Evolutionary conservation across 345 rosid species (phyloP), one percentile per base, ranked within the genome.

Genomic region (Limnanthes douglasii): DNA sequence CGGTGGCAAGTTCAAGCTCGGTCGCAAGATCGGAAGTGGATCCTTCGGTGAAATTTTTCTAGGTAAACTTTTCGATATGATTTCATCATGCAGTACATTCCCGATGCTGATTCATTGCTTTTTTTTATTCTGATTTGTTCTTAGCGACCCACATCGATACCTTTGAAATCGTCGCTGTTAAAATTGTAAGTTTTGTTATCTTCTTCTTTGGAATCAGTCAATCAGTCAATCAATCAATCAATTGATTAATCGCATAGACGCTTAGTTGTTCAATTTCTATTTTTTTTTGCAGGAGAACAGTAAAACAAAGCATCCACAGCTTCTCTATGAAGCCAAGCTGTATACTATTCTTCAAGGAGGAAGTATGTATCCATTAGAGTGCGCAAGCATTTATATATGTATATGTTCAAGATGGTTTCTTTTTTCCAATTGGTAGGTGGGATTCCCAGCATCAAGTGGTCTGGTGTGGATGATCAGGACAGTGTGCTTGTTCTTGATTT

Each of bases 171-270:
- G 92, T 88, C 17, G 95, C 98, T 21, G 70, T 83, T 38, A 90
- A 90, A 70, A 80, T 90, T 47, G 98, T 88, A 62, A 72, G 95
- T 74, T n/a, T n/a, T n/a, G n/a, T n/a, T n/a, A n/a, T n/a, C n/a
- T n/a, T n/a, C n/a, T n/a, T n/a, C n/a, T n/a, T n/a, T n/a, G n/a
- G n/a, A n/a, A n/a, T n/a, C n/a, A n/a, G n/a, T n/a, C n/a, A n/a
- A n/a, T n/a, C n/a, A n/a, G n/a, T n/a, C n/a, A n/a, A n/a, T n/a
- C n/a, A n/a, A n/a, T n/a, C n/a, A n/a, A n/a, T n/a, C n/a, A n/a
- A n/a, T n/a, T n/a, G n/a, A n/a, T n/a, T n/a, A n/a, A n/a, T n/a
- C n/a, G n/a, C n/a, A n/a, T n/a, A n/a, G n/a, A n/a, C n/a, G n/a
- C n/a, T n/a, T n/a, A n/a, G n/a, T n/a, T n/a, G n/a, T n/a, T n/a